Evolutionary conservation across 2,329 filamentous ascomycete species (phyloP).

Genomic region (Cordyceps cateniannulata): DNA sequence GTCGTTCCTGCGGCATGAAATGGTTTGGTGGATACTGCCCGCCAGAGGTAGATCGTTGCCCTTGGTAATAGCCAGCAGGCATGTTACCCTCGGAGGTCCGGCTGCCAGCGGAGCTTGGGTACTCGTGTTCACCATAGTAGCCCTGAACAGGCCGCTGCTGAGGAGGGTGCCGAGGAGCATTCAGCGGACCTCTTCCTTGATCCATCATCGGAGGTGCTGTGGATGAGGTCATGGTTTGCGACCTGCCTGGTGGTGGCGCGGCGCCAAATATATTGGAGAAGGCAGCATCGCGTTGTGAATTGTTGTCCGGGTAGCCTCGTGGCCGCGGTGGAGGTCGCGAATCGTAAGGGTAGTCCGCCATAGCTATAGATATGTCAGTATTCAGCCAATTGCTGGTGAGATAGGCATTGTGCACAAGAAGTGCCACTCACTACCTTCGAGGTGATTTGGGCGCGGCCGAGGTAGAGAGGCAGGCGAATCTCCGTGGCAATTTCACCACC

Average conservation of each 20-base stretch:
- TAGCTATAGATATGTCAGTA: conserved; percentile 24
- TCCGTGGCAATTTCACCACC: conserved; percentile 2
- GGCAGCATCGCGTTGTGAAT: conserved; percentile 80
- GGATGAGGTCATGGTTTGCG: conserved; percentile 90
- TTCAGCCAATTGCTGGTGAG: not conserved
- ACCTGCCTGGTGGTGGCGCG: conserved; percentile 77
- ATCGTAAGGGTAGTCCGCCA: conserved; percentile 54
- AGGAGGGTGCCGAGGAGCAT: conserved; percentile 53
- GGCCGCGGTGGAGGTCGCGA: conserved; percentile 39
- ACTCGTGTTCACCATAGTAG: conserved; percentile 29
- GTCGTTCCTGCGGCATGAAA: conserved; percentile 42
- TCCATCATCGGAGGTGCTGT: conserved; percentile 45
- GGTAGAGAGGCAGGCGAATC: not conserved
- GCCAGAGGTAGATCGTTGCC: conserved; percentile 44
- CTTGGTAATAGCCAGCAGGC: conserved; percentile 47
- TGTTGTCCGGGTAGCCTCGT: conserved; percentile 45
- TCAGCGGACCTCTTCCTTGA: conserved; percentile 48
- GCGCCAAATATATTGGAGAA: conserved; percentile 95
- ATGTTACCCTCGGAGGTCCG: conserved; percentile 36
- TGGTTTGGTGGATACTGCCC: conserved; percentile 36
- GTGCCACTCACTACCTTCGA: not conserved
- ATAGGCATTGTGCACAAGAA: not conserved
- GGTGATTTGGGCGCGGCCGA: not conserved
- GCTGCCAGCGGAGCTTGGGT: conserved; percentile 22
- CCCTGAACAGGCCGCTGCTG: conserved; percentile 42